Percentiles rank a stretch among this genome's conserved stretches.
Evolutionary conservation across 1,284 basidiomycete genomes (phyloP).

Genomic region (Bondarzewia mesenterica): DNA sequence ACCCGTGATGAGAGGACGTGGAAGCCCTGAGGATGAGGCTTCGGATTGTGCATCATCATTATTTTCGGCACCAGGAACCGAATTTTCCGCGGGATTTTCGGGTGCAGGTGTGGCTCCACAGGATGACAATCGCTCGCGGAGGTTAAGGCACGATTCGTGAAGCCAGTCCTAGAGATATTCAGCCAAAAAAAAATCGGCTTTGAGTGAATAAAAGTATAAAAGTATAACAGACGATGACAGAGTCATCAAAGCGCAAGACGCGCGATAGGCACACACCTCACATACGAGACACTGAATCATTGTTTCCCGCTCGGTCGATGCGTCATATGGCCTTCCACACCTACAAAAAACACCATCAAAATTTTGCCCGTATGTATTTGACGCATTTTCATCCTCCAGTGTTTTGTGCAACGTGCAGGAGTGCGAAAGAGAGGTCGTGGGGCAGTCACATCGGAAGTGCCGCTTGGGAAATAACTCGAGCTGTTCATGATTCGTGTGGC

Average conservation of each 20-base stretch:
- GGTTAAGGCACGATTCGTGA: constrained; percentile 76
- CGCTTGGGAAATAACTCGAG: constrained; percentile 79
- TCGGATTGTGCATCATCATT: constrained; percentile 50
- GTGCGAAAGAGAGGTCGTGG: constrained; percentile 51
- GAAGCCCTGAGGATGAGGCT: constrained; percentile 53
- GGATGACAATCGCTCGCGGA: constrained; percentile 52
- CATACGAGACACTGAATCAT: constrained; percentile 81
- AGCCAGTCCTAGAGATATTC: constrained; percentile 64
- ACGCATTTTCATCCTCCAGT: constrained; percentile 43
- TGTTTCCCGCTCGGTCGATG: constrained; percentile 62
- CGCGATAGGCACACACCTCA: constrained; percentile 40
- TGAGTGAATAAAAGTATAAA: background rate
- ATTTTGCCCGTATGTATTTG: constrained; percentile 65
- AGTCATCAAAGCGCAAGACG: background rate
- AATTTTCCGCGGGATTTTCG: background rate
- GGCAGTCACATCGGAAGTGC: constrained; percentile 74
- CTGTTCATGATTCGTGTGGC: constrained; percentile 76
- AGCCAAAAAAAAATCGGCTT: background rate
- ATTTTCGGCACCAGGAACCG: constrained; percentile 15
- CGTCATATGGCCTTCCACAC: constrained; percentile 61
- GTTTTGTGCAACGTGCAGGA: constrained; percentile 52
- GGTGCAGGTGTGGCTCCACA: constrained; percentile 34
- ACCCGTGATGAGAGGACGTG: constrained; percentile 55
- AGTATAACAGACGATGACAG: background rate
- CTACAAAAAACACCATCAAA: constrained; percentile 64